Evolutionary conservation across 2,329 filamentous ascomycete genomes (phyloP).

Genomic region (Hymenoscyphus linearis): DNA sequence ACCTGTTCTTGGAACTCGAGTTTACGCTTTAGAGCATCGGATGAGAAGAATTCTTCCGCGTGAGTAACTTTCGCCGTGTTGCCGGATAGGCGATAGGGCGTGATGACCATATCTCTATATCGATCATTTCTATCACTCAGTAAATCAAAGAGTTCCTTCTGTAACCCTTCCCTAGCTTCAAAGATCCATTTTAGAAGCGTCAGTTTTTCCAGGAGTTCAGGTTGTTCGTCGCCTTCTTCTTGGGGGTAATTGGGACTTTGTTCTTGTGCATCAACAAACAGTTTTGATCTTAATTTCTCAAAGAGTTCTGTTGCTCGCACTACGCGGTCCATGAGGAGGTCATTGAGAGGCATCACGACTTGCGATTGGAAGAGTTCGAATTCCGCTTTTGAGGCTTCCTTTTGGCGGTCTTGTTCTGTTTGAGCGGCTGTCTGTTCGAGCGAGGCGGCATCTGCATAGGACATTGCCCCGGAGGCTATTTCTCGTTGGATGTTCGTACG

Average conservation of each 20-base stretch:
- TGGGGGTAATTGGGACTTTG: slow-evolving; percentile 74
- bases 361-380: slow-evolving; percentile 80
- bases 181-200: slow-evolving; percentile 97
- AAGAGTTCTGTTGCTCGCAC: slow-evolving; percentile 71
- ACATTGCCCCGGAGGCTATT: slow-evolving; percentile 71
- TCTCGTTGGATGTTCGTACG: slow-evolving; percentile 72
- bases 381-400: slow-evolving; percentile 69
- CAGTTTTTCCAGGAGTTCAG: slow-evolving; percentile 88
- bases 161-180: slow-evolving; percentile 81
- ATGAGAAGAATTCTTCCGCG: slow-evolving; percentile 75
- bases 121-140: slow-evolving; percentile 80
- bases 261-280: slow-evolving; percentile 64
- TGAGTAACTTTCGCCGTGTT: slow-evolving; percentile 75
- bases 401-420: slow-evolving; percentile 64
- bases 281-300: slow-evolving; percentile 63
- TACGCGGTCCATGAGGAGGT: slow-evolving; percentile 72
- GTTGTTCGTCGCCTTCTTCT: slow-evolving; percentile 91
- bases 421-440: slow-evolving; percentile 71
- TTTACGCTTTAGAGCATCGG: slow-evolving; percentile 69
- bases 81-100: slow-evolving; percentile 69
- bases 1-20: slow-evolving; percentile 66
- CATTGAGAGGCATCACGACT: slow-evolving; percentile 80
- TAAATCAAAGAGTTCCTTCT: slow-evolving; percentile 80
- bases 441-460: slow-evolving; percentile 75
- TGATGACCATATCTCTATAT: slow-evolving; percentile 77